phyloP scores from a whole-genome alignment of 768 basidiomycete species.

The Albatrellus ellisii region DNA sequence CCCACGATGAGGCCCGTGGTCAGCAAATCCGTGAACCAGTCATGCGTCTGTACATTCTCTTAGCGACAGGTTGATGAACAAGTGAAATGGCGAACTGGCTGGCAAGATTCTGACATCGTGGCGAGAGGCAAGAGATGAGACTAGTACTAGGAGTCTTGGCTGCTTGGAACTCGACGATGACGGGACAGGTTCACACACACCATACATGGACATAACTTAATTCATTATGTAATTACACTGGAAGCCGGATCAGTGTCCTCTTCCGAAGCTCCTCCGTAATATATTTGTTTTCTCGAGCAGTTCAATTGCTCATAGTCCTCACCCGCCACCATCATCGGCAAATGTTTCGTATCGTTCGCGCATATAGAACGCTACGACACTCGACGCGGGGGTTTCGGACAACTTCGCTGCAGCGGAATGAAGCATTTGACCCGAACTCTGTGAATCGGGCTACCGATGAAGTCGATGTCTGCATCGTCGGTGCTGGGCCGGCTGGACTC shows the following conservation, averaged over 20 bases:
- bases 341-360: slow-evolving; percentile 6
- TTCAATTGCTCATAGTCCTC: background rate
- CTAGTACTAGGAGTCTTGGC: no score
- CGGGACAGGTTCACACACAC: no score
- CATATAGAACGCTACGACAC: slow-evolving; percentile 3
- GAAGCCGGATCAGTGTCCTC: no score
- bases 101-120: slow-evolving; percentile 1
- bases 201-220: no score
- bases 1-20: slow-evolving; percentile 13
- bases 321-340: no score
- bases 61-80: background rate
- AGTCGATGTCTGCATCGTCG: slow-evolving; percentile 96
- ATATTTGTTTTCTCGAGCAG: background rate
- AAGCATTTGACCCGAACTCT: slow-evolving; percentile 36
- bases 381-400: slow-evolving; percentile 16
- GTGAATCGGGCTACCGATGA: slow-evolving; percentile 81
- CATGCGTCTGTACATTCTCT: slow-evolving; percentile 8
- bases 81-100: background rate
- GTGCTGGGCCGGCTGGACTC: slow-evolving; percentile 90
- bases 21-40: slow-evolving; percentile 13
- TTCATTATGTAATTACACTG: no score
- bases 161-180: no score
- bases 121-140: background rate
- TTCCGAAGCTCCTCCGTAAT: no score
- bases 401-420: slow-evolving; percentile 18